Percentiles rank a stretch among this genome's conserved stretches.
Evolutionary conservation across 177 flowering plant species (phyloP).

Genomic region (Vitis hybrid): DNA sequence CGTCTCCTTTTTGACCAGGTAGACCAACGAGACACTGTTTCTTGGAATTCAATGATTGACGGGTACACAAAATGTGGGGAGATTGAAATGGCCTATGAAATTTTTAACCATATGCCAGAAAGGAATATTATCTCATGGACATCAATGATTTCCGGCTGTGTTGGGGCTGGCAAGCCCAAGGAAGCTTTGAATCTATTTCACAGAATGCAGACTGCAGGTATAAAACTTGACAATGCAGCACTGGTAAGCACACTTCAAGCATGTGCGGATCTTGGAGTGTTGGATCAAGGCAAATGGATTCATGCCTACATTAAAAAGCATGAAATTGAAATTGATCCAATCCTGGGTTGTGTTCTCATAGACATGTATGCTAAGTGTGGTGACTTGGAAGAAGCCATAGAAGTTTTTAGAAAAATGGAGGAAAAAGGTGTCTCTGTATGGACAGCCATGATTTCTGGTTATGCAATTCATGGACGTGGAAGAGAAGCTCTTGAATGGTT

Average conservation of each 20-base stretch:
- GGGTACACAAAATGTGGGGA: conserved; percentile 22
- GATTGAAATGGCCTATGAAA: conserved; percentile 8
- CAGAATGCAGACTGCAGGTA: conserved; percentile 16
- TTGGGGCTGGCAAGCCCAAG: conserved; percentile 13
- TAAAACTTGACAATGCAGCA: conserved; percentile 23
- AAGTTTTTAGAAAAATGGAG: conserved; percentile 15
- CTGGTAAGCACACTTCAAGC: conserved; percentile 24
- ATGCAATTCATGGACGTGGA: conserved; percentile 31
- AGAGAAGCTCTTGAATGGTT: conserved; percentile 23
- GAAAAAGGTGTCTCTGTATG: conserved; percentile 22
- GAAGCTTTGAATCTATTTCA: conserved; percentile 28
- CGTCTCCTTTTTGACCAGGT: conserved; percentile 18
- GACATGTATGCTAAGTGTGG: conserved; percentile 40
- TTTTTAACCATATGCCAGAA: conserved; percentile 26
- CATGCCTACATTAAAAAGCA: conserved; percentile 21
- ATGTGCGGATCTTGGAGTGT: conserved; percentile 27
- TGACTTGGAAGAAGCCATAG: conserved; percentile 19
- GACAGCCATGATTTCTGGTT: conserved; percentile 35
- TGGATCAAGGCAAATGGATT: conserved; percentile 26
- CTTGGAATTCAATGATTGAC: conserved; percentile 30
- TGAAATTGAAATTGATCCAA: conserved; percentile 20
- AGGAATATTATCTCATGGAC: conserved; percentile 31
- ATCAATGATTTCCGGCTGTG: conserved; percentile 27
- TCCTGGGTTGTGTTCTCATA: conserved; percentile 29
- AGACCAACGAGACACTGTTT: conserved; percentile 18